Conservation (phyloP, 176 grass and related monocot genomes). For the sorghum (Sorghum bicolor) region DNA sequence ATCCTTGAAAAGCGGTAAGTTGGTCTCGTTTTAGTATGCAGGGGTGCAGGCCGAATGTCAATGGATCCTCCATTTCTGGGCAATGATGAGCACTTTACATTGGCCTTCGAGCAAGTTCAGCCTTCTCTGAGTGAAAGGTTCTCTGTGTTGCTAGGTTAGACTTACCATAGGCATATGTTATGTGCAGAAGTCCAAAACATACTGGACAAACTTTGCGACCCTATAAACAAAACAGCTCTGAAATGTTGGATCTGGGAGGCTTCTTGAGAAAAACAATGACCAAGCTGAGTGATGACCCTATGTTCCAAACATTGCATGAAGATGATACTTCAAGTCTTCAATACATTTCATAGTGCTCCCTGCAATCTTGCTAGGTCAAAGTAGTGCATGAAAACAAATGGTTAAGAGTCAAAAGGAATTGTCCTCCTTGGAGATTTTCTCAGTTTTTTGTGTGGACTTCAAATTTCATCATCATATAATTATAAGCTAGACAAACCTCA, state of each 20-base stretch:
- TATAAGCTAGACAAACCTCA: conserved; percentile 1
- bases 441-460: neutral
- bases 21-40: neutral
- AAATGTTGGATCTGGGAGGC: neutral
- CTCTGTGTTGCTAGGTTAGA: neutral
- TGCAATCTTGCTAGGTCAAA: neutral
- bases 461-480: neutral
- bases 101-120: neutral
- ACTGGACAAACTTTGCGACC: neutral
- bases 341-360: neutral
- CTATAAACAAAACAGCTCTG: neutral
- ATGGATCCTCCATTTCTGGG: neutral
- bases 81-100: conserved; percentile 7
- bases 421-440: neutral
- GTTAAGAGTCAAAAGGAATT: neutral
- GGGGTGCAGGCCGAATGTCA: neutral
- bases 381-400: neutral
- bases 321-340: neutral
- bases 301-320: neutral
- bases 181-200: neutral
- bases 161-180: neutral
- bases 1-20: neutral
- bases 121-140: neutral
- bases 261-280: neutral
- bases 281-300: neutral